phyloP scores from a whole-genome alignment of 345 rosid genomes.

The Chamaenerion angustifolium region DNA sequence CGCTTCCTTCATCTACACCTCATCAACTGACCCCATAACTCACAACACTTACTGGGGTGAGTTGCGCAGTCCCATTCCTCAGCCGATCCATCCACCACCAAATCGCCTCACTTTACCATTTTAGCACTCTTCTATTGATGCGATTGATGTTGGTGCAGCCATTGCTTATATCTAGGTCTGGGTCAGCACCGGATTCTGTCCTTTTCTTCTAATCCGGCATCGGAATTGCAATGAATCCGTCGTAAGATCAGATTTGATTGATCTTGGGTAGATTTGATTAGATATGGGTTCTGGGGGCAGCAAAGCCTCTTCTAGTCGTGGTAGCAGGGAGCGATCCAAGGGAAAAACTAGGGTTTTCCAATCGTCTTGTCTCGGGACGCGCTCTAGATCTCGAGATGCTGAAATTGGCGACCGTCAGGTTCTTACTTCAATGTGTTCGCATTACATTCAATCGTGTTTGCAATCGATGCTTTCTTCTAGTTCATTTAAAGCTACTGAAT shows the following conservation, averaged over 20 bases:
- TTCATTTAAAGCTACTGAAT: too few relatives aligned
- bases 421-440: neutral
- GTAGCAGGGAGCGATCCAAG: slow-evolving; percentile 32
- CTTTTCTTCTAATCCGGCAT: neutral
- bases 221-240: too few relatives aligned
- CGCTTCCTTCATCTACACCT: neutral
- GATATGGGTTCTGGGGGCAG: slow-evolving; percentile 79
- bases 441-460: neutral
- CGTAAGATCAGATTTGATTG: neutral
- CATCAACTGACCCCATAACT: neutral
- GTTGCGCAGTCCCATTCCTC: too few relatives aligned
- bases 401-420: slow-evolving; percentile 27
- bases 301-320: slow-evolving; percentile 26
- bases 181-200: neutral
- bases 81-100: too few relatives aligned
- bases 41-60: neutral
- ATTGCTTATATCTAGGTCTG: neutral
- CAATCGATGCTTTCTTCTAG: too few relatives aligned
- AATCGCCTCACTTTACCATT: neutral
- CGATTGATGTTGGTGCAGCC: neutral
- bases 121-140: neutral
- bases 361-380: slow-evolving; percentile 54
- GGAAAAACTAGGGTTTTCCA: slow-evolving; percentile 35
- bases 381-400: slow-evolving; percentile 42
- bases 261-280: neutral